A percentile compares a stretch with the other conserved stretches of the same genome.
phyloP scores from a whole-genome alignment of 1,284 basidiomycete species.

The Cutaneotrichosporon arboriforme region DNA sequence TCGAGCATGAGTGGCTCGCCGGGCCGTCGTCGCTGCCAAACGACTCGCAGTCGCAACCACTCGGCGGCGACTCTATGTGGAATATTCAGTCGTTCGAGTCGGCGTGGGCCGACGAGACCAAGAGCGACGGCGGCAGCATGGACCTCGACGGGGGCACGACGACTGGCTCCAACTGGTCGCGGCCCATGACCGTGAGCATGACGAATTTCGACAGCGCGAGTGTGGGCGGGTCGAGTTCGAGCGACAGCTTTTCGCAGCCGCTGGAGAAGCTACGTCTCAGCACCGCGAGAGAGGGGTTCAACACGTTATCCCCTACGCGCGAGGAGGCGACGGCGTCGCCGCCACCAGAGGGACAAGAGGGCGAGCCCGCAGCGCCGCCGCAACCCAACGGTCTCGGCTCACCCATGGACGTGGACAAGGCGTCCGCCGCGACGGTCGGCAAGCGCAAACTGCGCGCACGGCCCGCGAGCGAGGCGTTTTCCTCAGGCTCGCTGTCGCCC shows the following conservation, averaged over 20 bases:
- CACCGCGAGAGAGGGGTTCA: not conserved
- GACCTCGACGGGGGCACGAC: slow-evolving; percentile 5
- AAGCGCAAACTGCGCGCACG: not conserved
- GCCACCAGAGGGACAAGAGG: no score
- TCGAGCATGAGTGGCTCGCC: slow-evolving; percentile 62
- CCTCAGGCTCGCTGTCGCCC: not conserved
- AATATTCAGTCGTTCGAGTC: slow-evolving; percentile 36
- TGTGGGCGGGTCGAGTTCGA: not conserved
- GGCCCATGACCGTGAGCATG: slow-evolving; percentile 33
- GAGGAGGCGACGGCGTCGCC: slow-evolving; percentile 3
- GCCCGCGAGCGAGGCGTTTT: not conserved
- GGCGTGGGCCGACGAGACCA: slow-evolving; percentile 9
- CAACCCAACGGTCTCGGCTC: not conserved
- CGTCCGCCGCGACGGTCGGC: not conserved
- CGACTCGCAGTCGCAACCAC: slow-evolving; percentile 26
- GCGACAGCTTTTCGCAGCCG: slow-evolving; percentile 38
- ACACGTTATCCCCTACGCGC: not conserved
- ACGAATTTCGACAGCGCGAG: slow-evolving; percentile 33
- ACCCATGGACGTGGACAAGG: not conserved
- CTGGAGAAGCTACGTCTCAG: slow-evolving; percentile 32
- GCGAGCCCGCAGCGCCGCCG: not conserved
- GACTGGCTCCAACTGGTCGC: slow-evolving; percentile 17
- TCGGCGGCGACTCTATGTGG: slow-evolving; percentile 41
- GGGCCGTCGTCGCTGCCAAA: slow-evolving; percentile 26
- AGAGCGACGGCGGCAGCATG: slow-evolving; percentile 13